Evolutionary conservation across 2,329 filamentous ascomycete species (phyloP).

Genomic region (Fusarium sp.): DNA sequence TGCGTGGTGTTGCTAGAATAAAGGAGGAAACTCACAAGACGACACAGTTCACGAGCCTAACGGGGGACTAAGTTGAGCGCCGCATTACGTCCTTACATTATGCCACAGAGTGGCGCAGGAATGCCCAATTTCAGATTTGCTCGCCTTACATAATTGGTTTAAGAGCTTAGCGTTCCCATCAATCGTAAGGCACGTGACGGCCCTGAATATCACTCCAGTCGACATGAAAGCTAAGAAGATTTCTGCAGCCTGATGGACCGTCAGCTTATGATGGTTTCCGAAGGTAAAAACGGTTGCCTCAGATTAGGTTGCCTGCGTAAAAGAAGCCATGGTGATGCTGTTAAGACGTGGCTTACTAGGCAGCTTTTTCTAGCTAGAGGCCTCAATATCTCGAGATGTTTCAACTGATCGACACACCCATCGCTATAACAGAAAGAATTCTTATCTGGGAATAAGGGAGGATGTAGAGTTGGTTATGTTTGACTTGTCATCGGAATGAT

Average conservation of each 20-base stretch:
- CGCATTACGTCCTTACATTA: slow-evolving; percentile 34
- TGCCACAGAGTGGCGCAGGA: slow-evolving; percentile 47
- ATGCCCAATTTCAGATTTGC: neutral
- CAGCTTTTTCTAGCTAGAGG: slow-evolving; percentile 1
- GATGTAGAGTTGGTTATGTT: neutral
- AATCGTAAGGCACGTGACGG: slow-evolving; percentile 32
- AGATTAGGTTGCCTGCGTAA: neutral
- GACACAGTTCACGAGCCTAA: slow-evolving; percentile 52
- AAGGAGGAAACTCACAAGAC: slow-evolving; percentile 50
- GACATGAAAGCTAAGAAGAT: slow-evolving; percentile 13
- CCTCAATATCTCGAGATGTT: slow-evolving; percentile 9
- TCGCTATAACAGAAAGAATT: neutral
- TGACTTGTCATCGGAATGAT: neutral
- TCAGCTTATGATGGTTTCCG: slow-evolving; percentile 40
- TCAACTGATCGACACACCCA: neutral
- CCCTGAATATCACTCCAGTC: slow-evolving; percentile 29
- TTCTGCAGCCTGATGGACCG: slow-evolving; percentile 43
- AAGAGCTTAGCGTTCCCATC: neutral
- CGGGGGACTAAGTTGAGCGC: slow-evolving; percentile 46
- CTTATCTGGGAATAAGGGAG: too few species aligned
- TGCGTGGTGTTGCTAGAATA: slow-evolving; percentile 47
- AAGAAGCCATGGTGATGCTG: slow-evolving; percentile 1
- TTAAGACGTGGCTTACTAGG: slow-evolving; percentile 11
- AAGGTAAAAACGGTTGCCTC: slow-evolving; percentile 32
- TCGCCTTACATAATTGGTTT: slow-evolving; percentile 11